Evolutionary conservation across 176 grass and related monocot genomes (phyloP), one percentile per base, ranked within the genome.

Genomic region (Miscanthus lutarioriparius): DNA sequence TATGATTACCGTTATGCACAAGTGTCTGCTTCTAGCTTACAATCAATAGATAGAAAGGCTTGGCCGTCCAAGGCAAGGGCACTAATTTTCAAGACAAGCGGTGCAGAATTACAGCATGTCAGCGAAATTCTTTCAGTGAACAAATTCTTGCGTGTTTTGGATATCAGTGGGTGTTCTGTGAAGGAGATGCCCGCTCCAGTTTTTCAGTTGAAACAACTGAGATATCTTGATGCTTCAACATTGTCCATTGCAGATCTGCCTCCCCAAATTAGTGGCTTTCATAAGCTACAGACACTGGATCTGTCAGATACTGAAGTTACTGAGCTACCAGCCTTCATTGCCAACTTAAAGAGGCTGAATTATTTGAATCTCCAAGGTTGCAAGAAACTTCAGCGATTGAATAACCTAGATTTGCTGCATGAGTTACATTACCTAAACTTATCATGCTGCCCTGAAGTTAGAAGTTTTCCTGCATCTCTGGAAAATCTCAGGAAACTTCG

Each of bases 321-420:
- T 26, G 77, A 81, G 77, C 62, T 91, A 44, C 89, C 89, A 38
- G 22, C 72, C 54, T 88, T 84, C 23, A 63, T 91, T 22, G 26
- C 77, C 39, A 84, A 82, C 66, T 83, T 91, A 75, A 82, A 74
- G 43, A 76, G 25, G 20, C 86, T 91, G 56, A 78, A 74, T 82
- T 88, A 91, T 70, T 88, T 91, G 86, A 91, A 88, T 80, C 86
- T 91, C 59, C 85, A 91, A 39, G 82, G 89, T 49, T 91, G 89
- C 86, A 30, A 83, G 72, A 84, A 88, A 87, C 81, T 91, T 84
- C 37, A 79, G 70, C 19, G 1, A 13, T 84, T 88, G 81, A 67
- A 83, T 84, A 79, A 48, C 45, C 67, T 84, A 36, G 56, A 79
- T 79, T 58, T 84, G 56, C 58, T 88, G 75, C 44, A 84, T 73